Evolutionary conservation across 2,329 filamentous ascomycete genomes (phyloP), one percentile per base, ranked within the genome.

Genomic region (Ceratocystis colombiana): DNA sequence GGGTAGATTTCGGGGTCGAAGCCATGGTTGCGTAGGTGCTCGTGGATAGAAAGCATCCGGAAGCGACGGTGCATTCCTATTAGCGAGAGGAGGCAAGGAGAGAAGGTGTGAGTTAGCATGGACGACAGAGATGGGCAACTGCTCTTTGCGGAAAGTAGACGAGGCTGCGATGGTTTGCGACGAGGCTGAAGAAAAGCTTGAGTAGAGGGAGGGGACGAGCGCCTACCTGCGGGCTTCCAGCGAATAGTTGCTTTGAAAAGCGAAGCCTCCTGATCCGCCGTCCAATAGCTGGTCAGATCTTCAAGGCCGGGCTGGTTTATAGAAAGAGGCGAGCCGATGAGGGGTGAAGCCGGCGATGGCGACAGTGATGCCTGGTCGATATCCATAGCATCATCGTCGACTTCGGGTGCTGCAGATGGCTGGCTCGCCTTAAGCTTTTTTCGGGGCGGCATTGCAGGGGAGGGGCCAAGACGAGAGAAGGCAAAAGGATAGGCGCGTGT

Each of bases 51-150:
- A 69, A 96, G 85, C 82, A 96, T 92, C 68, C 90, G 87, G 73
- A 96, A 96, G 75, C 96, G 90, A 74, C 93, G 95, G 78, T 96
- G 91, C 81, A 96, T 89, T 68, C 91, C 89, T 89, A 70, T 44
- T 57, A 5, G 17, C 44, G 37, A 33, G 12, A 41, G 4, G 46
- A 6, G 46, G 45, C 5, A 20, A 25, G 48, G 48, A 17, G 53
- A 25, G 25, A 15, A 17, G 25, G 10, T 2, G 17, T 2, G 15
- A 8, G 28, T 59, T 59, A 59, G 55, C 17, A 55, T 15, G 28
- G 53, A 15, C 28, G 46, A 44, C 5, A 4, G 44, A 28, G 12
- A 57, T 37, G 63, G 46, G 62, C 45, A 46, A 25, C 25, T 53
- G 44, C 10, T 28, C 30, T 20, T 41, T 25, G 30, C 45, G 33